Evolutionary conservation across 1,284 basidiomycete genomes (phyloP), one percentile per base, ranked within the genome.

Genomic region (Sparassis latifolia): DNA sequence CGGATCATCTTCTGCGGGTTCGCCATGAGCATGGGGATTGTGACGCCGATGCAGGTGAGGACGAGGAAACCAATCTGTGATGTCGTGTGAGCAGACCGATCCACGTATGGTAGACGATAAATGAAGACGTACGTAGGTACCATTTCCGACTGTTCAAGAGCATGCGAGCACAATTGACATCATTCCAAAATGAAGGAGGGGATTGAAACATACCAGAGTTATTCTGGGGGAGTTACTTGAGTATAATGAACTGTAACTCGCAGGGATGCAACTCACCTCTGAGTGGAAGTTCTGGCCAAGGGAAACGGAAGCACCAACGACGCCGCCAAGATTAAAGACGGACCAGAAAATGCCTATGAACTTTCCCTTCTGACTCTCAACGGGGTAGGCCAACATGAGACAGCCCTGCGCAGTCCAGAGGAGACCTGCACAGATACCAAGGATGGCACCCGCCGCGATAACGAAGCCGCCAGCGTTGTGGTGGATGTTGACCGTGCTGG

Each of bases 401-500:
- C 82, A 82, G 20, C 90, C 90, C 62, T 93, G 91, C 1, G 87
- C 86, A 0, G 87, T 84, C 90, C 89, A 92, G n/a, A 94, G 72
- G 30, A 93, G 65, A 44, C 86, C 88, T 10, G 92, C 92, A 61
- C 88, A 92, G 47, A 92, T 61, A 43, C 92, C 92, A 12, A 94
- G 82, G 52, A 93, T 70, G 32, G 88, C 88, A 33, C 91, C 92
- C 0, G 89, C 77, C 32, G 75, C 79, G 56, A 93, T 84, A 48
- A 88, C 84, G 59, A 89, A 91, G 30, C 70, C 71, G 44, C 75
- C 74, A 7, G 79, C 77, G 45, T 72, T 63, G 5, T 74, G 69
- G 58, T 87, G 84, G 46, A 88, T 84, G 58, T 89, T 88, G 57
- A 82, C 69, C 10, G 75, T 79, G 20, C 85, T 87, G 54, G 38